Evolutionary conservation across 805 yeast genomes (phyloP).

Genomic region (Kuraishia ogatae): DNA sequence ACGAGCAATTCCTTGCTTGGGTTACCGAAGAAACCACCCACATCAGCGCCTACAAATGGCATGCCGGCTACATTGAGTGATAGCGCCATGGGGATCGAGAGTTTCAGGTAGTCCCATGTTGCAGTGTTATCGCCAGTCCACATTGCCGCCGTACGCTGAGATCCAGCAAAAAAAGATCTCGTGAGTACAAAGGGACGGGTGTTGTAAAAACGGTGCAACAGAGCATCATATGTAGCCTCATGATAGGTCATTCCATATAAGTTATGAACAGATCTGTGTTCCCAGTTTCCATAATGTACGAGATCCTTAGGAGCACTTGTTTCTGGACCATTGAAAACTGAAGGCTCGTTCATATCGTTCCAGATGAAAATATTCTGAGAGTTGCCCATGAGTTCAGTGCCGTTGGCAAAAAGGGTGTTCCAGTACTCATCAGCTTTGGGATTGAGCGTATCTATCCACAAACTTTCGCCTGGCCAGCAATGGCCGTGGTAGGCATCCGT

Average conservation of each 20-base stretch:
- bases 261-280: slow-evolving; percentile 89
- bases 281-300: slow-evolving; percentile 73
- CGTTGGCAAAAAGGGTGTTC: slow-evolving; percentile 41
- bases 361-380: slow-evolving; percentile 72
- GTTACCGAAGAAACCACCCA: slow-evolving; percentile 93
- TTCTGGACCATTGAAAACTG: slow-evolving; percentile 92
- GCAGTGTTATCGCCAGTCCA: slow-evolving; percentile 99
- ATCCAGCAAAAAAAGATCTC: slow-evolving; percentile 82
- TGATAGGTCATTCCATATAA: slow-evolving; percentile 73
- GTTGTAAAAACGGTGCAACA: slow-evolving; percentile 39
- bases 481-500: slow-evolving; percentile 65
- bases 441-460: slow-evolving; percentile 85
- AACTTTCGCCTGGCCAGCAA: slow-evolving; percentile 97
- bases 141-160: slow-evolving; percentile 85
- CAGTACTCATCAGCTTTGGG: slow-evolving; percentile 55
- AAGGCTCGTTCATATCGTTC: slow-evolving; percentile 99
- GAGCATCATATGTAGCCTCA: slow-evolving; percentile 67
- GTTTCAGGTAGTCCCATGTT: slow-evolving; percentile 77
- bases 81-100: slow-evolving; percentile 81
- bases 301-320: slow-evolving; percentile 80
- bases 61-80: slow-evolving; percentile 75
- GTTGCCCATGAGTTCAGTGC: slow-evolving; percentile 33
- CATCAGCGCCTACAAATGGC: slow-evolving; percentile 95
- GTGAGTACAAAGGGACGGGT: slow-evolving; percentile 85
- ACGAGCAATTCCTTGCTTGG: slow-evolving; percentile 74